A percentile compares a stretch with the other conserved stretches of the same genome.
Evolutionary conservation across 73 alveolate genomes (phyloP).

Genomic region (Paramecium tetraurelia): DNA sequence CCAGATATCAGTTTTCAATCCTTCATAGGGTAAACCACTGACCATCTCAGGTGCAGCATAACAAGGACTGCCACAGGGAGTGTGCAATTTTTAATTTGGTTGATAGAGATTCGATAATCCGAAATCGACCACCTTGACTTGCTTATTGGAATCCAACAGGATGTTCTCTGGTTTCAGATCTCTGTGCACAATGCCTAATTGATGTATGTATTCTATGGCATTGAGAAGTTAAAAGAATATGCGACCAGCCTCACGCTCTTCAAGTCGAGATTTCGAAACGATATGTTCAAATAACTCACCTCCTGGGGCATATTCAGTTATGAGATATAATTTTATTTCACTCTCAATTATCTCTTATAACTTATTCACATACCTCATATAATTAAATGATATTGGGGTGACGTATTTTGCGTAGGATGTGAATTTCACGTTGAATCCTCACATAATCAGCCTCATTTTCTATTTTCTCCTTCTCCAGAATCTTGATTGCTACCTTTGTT

Average conservation of each 20-base stretch:
- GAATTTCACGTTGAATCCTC: constrained; percentile 85
- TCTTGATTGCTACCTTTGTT: constrained; percentile 81
- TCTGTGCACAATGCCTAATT: constrained; percentile 83
- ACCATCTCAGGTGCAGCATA: constrained; percentile 80
- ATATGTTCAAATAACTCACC: constrained; percentile 72
- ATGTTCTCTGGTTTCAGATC: constrained; percentile 90
- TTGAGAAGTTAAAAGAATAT: constrained; percentile 81
- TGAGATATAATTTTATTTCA: constrained; percentile 63
- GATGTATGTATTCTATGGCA: constrained; percentile 85
- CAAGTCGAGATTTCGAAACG: constrained; percentile 37
- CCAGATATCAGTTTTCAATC: constrained; percentile 69
- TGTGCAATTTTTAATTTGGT: constrained; percentile 42
- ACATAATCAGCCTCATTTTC: constrained; percentile 79
- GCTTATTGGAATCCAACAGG: constrained; percentile 66
- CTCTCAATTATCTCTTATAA: constrained; percentile 64
- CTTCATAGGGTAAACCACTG: constrained; percentile 65
- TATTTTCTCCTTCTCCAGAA: constrained; percentile 80
- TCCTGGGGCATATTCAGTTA: constrained; percentile 75
- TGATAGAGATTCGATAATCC: constrained; percentile 62
- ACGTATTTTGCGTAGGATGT: constrained; percentile 83
- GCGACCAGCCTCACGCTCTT: constrained; percentile 84
- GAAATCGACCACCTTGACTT: constrained; percentile 74
- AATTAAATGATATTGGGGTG: constrained; percentile 89
- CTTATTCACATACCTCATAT: constrained; percentile 73
- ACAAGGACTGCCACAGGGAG: constrained; percentile 78